These are phyloP conservation scores for Tolypocladium ophioglossoides DNA, from an alignment of 2,329 filamentous ascomycete genomes.

Conservation along the genomic window DNA sequence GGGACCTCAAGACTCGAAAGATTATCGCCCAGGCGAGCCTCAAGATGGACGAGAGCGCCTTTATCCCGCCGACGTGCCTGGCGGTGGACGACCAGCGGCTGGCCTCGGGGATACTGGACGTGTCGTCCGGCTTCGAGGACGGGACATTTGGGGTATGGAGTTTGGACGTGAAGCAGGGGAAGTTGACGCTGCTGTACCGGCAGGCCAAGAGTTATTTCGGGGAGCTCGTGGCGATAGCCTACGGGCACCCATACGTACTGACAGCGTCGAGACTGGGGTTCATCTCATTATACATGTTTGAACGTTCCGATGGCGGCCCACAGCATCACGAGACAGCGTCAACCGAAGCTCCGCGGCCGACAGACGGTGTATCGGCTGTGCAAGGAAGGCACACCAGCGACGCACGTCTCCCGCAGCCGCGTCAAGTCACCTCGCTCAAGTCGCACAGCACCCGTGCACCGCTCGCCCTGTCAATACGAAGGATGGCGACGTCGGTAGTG, in stretches of 20 bases:
- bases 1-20: constrained; percentile 57
- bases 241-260: constrained; percentile 64
- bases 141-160: constrained; percentile 64
- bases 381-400: neutral
- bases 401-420: constrained; percentile 13
- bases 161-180: constrained; percentile 34
- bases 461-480: constrained; percentile 73
- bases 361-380: constrained; percentile 1
- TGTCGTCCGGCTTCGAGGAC: constrained; percentile 60
- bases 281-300: constrained; percentile 66
- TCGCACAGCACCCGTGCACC: constrained; percentile 73
- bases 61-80: constrained; percentile 46
- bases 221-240: constrained; percentile 59
- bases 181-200: constrained; percentile 40
- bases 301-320: constrained; percentile 9
- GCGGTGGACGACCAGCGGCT: constrained; percentile 48
- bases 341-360: no score
- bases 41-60: constrained; percentile 9
- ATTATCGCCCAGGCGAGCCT: constrained; percentile 43
- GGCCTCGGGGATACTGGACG: constrained; percentile 36
- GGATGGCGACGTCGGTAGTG: constrained; percentile 51
- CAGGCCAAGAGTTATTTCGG: constrained; percentile 54
- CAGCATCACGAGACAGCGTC: neutral
- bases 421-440: constrained; percentile 63
- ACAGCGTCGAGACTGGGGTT: constrained; percentile 66